These are phyloP conservation scores for Shiraia bambusicola DNA, from an alignment of 2,329 filamentous ascomycete species.

Conservation along the genomic window DNA sequence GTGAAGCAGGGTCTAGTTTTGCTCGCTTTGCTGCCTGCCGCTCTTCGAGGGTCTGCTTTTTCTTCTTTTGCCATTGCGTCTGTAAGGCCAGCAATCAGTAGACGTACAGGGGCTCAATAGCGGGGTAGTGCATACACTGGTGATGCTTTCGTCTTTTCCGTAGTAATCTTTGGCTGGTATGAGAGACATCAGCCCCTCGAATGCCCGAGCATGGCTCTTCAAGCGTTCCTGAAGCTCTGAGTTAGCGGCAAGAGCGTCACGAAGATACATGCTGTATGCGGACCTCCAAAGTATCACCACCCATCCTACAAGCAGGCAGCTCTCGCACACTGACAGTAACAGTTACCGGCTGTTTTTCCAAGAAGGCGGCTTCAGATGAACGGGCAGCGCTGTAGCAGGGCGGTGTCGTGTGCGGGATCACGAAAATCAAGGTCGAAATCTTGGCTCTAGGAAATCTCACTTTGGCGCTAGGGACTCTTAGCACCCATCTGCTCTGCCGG, in stretches of 20 bases:
- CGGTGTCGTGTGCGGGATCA: conserved; percentile 30
- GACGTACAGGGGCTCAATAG: conserved; percentile 6
- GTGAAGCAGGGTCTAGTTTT: conserved; percentile 88
- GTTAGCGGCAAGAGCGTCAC: conserved; percentile 31
- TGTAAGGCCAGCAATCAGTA: conserved; percentile 42
- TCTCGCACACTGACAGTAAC: not conserved
- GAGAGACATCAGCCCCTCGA: conserved; percentile 81
- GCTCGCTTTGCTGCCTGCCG: conserved; percentile 65
- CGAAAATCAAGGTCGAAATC: conserved; percentile 24
- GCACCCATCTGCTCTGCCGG: conserved; percentile 7
- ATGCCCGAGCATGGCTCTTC: conserved; percentile 67
- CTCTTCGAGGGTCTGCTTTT: conserved; percentile 91
- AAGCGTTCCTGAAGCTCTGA: conserved; percentile 52
- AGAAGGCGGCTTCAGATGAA: conserved; percentile 10
- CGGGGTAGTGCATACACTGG: conserved; percentile 63
- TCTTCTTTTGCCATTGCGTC: conserved; percentile 95
- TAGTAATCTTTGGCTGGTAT: conserved; percentile 93
- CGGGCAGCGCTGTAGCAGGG: conserved; percentile 14
- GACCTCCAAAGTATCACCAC: conserved; percentile 49
- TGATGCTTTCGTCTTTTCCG: conserved; percentile 66
- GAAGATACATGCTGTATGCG: conserved; percentile 22
- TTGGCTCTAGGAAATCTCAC: conserved; percentile 14
- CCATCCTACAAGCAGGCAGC: conserved; percentile 26
- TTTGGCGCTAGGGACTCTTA: conserved; percentile 19
- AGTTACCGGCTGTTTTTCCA: not conserved